Evolutionary conservation across 2,329 filamentous ascomycete species (phyloP).

Genomic region (Colletotrichum melonis): DNA sequence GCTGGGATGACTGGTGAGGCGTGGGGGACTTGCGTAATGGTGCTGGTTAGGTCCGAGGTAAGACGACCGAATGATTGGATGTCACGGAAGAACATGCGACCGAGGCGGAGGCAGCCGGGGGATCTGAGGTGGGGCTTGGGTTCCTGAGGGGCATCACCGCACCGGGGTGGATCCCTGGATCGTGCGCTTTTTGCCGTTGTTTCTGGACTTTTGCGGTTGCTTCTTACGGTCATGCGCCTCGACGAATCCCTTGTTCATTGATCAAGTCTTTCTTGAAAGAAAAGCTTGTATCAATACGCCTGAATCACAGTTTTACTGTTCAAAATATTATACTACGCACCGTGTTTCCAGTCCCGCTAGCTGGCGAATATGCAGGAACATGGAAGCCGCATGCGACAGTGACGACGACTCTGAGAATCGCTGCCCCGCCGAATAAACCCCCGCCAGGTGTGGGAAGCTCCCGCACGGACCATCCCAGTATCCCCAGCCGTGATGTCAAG

Average conservation of each 20-base stretch:
- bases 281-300: neutral
- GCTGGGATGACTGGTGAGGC: neutral
- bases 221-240: neutral
- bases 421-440: constrained; percentile 25
- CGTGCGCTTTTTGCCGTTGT: neutral
- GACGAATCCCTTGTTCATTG: rapidly evolving
- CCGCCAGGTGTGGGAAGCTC: constrained; percentile 8
- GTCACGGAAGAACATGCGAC: constrained; percentile 5
- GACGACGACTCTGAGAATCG: neutral
- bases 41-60: neutral
- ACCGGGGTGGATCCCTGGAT: neutral
- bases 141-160: neutral
- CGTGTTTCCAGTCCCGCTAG: neutral
- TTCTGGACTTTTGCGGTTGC: neutral
- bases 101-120: neutral
- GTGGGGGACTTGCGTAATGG: constrained; percentile 30
- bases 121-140: neutral
- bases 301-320: neutral
- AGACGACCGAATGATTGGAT: neutral
- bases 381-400: neutral
- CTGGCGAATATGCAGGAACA: constrained; percentile 18
- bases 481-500: constrained; percentile 26
- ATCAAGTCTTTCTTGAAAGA: neutral
- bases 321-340: too few species aligned
- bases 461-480: constrained; percentile 14